Evolutionary conservation across 768 basidiomycete species (phyloP).

Genomic region (Neoboletus magnificus): DNA sequence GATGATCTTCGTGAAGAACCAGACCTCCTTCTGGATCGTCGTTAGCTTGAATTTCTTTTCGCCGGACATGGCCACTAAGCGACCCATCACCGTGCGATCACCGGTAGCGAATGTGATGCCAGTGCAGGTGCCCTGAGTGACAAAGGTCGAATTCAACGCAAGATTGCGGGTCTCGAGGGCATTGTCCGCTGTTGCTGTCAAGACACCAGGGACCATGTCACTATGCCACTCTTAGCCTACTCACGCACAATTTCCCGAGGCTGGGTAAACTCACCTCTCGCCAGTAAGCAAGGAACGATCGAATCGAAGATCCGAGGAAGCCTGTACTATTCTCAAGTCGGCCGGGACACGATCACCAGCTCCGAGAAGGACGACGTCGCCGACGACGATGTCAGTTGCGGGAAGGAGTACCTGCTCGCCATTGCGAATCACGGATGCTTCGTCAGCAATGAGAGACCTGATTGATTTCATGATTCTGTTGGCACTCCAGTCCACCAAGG

Average conservation of each 20-base stretch:
- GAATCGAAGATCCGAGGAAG: constrained; percentile 47
- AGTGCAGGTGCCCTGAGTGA: constrained; percentile 39
- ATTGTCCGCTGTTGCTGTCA: constrained; percentile 45
- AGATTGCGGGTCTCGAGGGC: constrained; percentile 47
- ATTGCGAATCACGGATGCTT: constrained; percentile 53
- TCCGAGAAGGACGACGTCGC: constrained; percentile 49
- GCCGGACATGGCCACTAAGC: constrained; percentile 51
- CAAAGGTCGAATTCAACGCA: constrained; percentile 44
- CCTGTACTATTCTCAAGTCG: constrained; percentile 51
- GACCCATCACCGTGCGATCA: constrained; percentile 45
- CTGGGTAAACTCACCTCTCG: constrained; percentile 30
- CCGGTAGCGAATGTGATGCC: constrained; percentile 43
- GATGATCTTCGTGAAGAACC: constrained; percentile 51
- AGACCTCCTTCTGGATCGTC: constrained; percentile 44
- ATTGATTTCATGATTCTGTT: constrained; percentile 49
- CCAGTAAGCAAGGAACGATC: constrained; percentile 52
- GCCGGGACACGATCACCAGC: constrained; percentile 59
- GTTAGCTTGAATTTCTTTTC: constrained; percentile 44
- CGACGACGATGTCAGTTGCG: constrained; percentile 54
- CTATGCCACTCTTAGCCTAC: constrained; percentile 19
- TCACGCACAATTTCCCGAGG: neutral
- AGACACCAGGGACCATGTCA: constrained; percentile 41
- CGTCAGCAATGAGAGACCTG: constrained; percentile 55
- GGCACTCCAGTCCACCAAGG: constrained; percentile 48
- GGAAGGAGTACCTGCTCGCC: constrained; percentile 44